Evolutionary conservation across 164 flowering plant species (phyloP).

Genomic region (Houttuynia cordata): DNA sequence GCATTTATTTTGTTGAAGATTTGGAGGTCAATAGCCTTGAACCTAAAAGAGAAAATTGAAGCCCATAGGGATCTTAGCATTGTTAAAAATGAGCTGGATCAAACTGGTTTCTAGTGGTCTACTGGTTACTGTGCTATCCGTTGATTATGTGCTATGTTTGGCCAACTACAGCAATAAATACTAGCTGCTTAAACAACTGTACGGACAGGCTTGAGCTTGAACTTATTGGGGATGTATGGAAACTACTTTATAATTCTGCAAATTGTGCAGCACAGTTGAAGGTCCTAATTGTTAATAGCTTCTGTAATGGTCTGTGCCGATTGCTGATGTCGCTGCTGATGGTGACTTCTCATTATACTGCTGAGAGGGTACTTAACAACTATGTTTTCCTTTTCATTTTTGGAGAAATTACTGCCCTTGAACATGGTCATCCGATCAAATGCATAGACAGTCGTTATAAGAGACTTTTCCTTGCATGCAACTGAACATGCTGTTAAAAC

Average conservation of each 20-base stretch:
- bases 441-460: too few relatives aligned
- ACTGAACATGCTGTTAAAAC: too few relatives aligned
- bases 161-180: too few relatives aligned
- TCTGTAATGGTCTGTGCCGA: constrained; percentile 31
- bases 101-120: constrained; percentile 16
- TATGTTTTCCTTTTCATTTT: too few relatives aligned
- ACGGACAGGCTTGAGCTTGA: constrained; percentile 20
- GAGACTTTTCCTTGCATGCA: too few relatives aligned
- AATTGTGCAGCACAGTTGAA: too few relatives aligned
- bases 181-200: constrained; percentile 9
- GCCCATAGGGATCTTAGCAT: constrained; percentile 15
- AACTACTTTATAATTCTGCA: too few relatives aligned
- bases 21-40: too few relatives aligned
- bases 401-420: too few relatives aligned
- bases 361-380: neutral
- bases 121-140: constrained; percentile 45
- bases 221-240: constrained; percentile 41
- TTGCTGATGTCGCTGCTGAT: constrained; percentile 10
- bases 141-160: constrained; percentile 21
- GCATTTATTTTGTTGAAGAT: constrained; percentile 22
- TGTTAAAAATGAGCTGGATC: constrained; percentile 19
- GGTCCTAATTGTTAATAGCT: too few relatives aligned
- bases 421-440: too few relatives aligned
- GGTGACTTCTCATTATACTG: neutral
- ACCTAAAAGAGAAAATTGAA: too few relatives aligned